These are phyloP conservation scores for Beauveria sp. DNA, from an alignment of 2,329 filamentous ascomycete species.

Conservation along the genomic window DNA sequence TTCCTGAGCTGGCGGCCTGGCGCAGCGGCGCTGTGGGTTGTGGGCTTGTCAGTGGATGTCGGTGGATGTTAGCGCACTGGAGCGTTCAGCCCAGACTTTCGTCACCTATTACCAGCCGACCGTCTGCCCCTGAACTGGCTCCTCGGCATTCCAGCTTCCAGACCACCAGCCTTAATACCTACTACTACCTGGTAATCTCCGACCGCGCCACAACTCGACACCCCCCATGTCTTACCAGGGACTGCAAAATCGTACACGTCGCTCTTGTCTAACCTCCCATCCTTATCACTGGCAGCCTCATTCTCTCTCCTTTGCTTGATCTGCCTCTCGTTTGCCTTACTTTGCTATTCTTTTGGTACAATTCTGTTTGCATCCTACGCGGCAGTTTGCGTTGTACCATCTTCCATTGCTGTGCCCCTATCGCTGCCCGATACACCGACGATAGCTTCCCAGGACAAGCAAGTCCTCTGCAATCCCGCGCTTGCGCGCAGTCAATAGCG, in stretches of 20 bases:
- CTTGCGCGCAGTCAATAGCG: background rate
- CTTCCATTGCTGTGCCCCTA: background rate
- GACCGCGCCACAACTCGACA: background rate
- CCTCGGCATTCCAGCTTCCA: background rate
- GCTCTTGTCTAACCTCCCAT: background rate
- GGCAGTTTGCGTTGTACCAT: background rate
- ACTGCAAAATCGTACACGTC: background rate
- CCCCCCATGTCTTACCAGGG: slow-evolving; percentile 4
- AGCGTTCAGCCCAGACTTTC: background rate
- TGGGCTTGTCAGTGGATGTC: background rate
- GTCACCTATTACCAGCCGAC: background rate
- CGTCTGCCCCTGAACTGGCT: background rate
- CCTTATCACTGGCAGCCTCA: background rate
- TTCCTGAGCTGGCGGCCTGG: background rate
- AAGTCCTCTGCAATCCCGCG: background rate
- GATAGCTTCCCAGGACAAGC: background rate
- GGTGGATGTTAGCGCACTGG: background rate
- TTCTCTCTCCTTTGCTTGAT: background rate
- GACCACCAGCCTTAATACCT: background rate
- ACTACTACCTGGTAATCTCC: background rate
- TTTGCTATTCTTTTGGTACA: background rate
- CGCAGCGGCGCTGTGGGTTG: background rate
- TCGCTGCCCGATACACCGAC: background rate
- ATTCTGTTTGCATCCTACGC: background rate
- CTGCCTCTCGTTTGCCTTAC: background rate